Evolutionary conservation across 768 basidiomycete species (phyloP).

Genomic region (Mycena vulgaris): DNA sequence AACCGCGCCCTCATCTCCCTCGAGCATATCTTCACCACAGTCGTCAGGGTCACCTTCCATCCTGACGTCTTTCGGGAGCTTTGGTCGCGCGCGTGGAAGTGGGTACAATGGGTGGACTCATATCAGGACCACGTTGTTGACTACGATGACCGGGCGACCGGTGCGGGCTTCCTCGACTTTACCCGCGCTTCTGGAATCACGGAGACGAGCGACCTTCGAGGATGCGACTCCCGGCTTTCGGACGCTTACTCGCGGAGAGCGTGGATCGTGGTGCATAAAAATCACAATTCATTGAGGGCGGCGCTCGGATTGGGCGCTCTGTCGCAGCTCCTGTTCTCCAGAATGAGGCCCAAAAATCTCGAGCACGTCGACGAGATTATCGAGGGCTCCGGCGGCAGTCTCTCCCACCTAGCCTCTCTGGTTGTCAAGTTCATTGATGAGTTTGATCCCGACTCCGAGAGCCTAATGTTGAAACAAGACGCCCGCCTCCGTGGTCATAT

Average conservation of each 20-base stretch:
- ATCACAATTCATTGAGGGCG: background rate
- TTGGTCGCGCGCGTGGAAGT: no score
- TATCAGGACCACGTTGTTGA: no score
- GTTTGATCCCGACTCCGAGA: background rate
- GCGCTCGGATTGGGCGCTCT: background rate
- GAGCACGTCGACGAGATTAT: background rate
- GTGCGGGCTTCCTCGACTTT: no score
- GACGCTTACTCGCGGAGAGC: background rate
- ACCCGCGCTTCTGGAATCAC: no score
- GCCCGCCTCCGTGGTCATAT: background rate
- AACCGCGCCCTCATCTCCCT: no score
- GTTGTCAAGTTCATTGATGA: background rate
- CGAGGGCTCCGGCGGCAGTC: background rate
- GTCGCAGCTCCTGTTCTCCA: background rate
- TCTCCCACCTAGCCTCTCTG: background rate
- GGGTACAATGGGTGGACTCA: no score
- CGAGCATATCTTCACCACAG: no score
- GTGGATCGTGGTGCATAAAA: background rate
- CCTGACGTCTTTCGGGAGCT: no score
- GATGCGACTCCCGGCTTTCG: no score
- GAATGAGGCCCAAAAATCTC: background rate
- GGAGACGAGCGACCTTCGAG: no score
- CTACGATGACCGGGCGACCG: no score
- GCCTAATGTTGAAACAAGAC: background rate
- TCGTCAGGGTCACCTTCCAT: no score